A percentile compares a stretch with the other conserved stretches of the same genome.
These are phyloP conservation scores for Termitomyces titanicus DNA, from an alignment of 768 basidiomycete genomes.

Conservation along the genomic window DNA sequence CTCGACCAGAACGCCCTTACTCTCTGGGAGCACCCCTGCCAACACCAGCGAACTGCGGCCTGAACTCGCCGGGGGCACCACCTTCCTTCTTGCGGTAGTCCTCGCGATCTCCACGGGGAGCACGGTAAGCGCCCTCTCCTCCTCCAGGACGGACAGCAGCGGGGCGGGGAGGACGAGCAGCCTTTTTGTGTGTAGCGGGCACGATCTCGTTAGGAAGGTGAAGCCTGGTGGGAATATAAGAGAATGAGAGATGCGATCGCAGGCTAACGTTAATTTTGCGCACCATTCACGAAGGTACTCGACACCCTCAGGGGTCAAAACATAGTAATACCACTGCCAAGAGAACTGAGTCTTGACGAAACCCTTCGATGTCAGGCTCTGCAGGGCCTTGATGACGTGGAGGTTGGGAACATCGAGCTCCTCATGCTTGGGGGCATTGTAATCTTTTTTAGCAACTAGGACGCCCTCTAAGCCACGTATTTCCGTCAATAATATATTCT, in stretches of 20 bases:
- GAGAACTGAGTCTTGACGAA: conserved; percentile 99
- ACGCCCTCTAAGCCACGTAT: conserved; percentile 68
- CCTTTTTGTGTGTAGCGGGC: conserved; percentile 96
- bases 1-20: conserved; percentile 27
- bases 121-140: conserved; percentile 80
- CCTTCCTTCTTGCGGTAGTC: conserved; percentile 93
- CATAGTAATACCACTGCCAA: conserved; percentile 99
- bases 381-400: conserved; percentile 68
- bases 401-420: conserved; percentile 75
- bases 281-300: conserved; percentile 93
- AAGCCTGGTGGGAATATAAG: conserved; percentile 51
- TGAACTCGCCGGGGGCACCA: conserved; percentile 84
- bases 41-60: conserved; percentile 85
- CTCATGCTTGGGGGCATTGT: conserved; percentile 95
- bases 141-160: conserved; percentile 69
- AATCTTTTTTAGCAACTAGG: conserved; percentile 99
- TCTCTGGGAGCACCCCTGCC: conserved; percentile 84
- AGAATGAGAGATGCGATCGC: neutral
- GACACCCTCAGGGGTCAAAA: conserved; percentile 94
- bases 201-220: conserved; percentile 96
- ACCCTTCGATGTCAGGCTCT: conserved; percentile 70
- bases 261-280: conserved; percentile 14
- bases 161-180: conserved; percentile 81
- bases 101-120: conserved; percentile 86
- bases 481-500: neutral